Conservation (phyloP, 2,329 filamentous ascomycete species). For the Neonectria ditissima region DNA sequence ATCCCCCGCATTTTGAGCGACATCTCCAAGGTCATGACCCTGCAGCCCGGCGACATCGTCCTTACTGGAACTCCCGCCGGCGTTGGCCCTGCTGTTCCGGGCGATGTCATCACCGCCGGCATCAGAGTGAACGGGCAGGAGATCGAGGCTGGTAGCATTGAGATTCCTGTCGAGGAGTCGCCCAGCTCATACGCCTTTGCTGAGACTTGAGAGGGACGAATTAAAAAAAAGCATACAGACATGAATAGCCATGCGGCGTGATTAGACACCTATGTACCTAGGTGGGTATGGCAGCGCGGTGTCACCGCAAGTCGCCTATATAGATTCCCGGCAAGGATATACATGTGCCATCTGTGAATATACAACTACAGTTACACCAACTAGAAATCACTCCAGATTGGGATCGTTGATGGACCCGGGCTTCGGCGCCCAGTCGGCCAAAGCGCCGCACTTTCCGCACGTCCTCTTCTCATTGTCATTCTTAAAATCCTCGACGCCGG, state of each 20-base stretch:
- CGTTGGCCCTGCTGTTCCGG: constrained; percentile 85
- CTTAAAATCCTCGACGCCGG: constrained; percentile 86
- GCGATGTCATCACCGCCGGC: constrained; percentile 88
- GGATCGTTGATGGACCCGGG: constrained; percentile 70
- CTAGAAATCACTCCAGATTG: constrained; percentile 56
- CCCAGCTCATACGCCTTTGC: constrained; percentile 81
- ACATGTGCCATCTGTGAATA: constrained; percentile 14
- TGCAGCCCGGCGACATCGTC: constrained; percentile 92
- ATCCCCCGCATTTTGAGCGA: constrained; percentile 90
- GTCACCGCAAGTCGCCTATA: constrained; percentile 3
- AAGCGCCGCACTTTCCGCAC: constrained; percentile 79
- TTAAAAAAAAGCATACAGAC: not conserved
- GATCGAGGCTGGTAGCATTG: constrained; percentile 84
- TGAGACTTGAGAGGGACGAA: constrained; percentile 68
- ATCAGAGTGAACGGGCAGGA: constrained; percentile 84
- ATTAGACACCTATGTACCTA: not conserved
- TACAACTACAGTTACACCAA: constrained; percentile 13
- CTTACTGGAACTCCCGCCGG: constrained; percentile 98
- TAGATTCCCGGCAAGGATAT: constrained; percentile 14
- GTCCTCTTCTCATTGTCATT: constrained; percentile 73
- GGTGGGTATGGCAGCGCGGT: not conserved
- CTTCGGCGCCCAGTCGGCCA: constrained; percentile 78
- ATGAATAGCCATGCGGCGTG: not conserved
- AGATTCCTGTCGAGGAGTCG: constrained; percentile 85
- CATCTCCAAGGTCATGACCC: constrained; percentile 94